Conservation (phyloP, 345 rosid genomes). For the Eucalyptus coolabah region DNA sequence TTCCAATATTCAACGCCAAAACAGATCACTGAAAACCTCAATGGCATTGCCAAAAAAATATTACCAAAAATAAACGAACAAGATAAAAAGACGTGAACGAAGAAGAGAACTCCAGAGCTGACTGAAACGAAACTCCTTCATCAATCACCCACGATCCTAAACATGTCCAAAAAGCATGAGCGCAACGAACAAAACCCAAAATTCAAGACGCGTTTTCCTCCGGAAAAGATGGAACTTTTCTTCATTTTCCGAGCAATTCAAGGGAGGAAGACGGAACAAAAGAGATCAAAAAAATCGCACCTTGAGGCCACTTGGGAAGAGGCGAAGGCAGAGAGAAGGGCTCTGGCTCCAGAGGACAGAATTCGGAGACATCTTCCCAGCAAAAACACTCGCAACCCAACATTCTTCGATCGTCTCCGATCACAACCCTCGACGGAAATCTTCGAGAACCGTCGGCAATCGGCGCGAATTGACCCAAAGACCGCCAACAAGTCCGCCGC, state of each 20-base stretch:
- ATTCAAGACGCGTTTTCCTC: not conserved
- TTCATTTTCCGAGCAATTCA: not conserved
- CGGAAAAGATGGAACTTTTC: not conserved
- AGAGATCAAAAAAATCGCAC: not conserved
- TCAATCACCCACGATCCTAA: not conserved
- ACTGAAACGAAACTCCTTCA: not conserved
- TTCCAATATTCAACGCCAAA: not conserved
- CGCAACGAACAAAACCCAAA: not conserved
- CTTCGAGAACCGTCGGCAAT: not conserved
- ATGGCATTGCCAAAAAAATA: not conserved
- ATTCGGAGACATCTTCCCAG: not conserved
- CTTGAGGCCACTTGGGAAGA: conserved; percentile 1
- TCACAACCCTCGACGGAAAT: not conserved
- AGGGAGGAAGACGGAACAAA: not conserved
- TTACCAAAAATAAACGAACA: not conserved
- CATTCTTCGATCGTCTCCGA: not conserved
- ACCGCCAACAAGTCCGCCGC: not conserved
- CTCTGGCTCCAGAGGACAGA: not conserved
- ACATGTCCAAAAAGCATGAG: not conserved
- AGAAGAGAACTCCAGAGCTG: not conserved
- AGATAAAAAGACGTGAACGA: not conserved
- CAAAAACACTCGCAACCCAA: not conserved
- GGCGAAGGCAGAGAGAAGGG: conserved; percentile 5
- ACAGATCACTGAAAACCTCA: not conserved
- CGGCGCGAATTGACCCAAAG: not conserved